phyloP scores from a whole-genome alignment of 768 basidiomycete species.

The Agaricus sinodeliciosus region DNA sequence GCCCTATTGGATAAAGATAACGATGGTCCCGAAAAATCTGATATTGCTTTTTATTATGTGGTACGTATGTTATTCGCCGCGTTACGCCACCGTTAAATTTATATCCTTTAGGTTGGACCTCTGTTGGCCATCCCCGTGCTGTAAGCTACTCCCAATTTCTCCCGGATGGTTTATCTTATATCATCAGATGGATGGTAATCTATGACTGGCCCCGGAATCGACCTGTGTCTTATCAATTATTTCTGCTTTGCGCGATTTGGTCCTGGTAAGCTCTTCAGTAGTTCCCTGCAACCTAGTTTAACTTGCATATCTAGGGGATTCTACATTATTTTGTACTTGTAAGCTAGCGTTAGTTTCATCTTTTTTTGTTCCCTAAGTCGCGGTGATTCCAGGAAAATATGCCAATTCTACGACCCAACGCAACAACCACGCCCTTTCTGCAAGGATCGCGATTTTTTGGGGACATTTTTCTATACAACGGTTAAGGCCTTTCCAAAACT shows the following conservation, averaged over 20 bases:
- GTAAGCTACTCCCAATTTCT: slow-evolving; percentile 21
- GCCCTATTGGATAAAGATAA: slow-evolving; percentile 36
- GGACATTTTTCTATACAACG: slow-evolving; percentile 42
- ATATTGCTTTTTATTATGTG: slow-evolving; percentile 59
- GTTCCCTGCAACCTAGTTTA: slow-evolving; percentile 9
- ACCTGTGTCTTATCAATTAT: slow-evolving; percentile 52
- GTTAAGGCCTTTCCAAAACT: slow-evolving; percentile 18
- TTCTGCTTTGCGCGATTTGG: slow-evolving; percentile 55
- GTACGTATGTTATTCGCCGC: slow-evolving; percentile 16
- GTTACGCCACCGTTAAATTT: neutral
- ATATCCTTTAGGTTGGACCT: slow-evolving; percentile 40
- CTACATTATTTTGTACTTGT: slow-evolving; percentile 54
- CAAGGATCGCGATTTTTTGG: slow-evolving; percentile 40
- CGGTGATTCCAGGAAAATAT: slow-evolving; percentile 25
- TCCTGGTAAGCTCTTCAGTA: slow-evolving; percentile 38
- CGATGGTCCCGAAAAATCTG: slow-evolving; percentile 21
- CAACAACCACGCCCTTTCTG: slow-evolving; percentile 16
- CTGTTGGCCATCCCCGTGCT: slow-evolving; percentile 54
- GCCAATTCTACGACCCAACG: slow-evolving; percentile 30
- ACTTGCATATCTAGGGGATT: slow-evolving; percentile 35
- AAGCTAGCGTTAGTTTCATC: slow-evolving; percentile 30
- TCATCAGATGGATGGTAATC: slow-evolving; percentile 46
- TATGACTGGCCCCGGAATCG: slow-evolving; percentile 69
- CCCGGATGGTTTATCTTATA: neutral
- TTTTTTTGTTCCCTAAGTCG: slow-evolving; percentile 16